A percentile compares a stretch with the other conserved stretches of the same genome.
Evolutionary conservation across 2,329 filamentous ascomycete species (phyloP).

Genomic region (Monilinia fructigena): DNA sequence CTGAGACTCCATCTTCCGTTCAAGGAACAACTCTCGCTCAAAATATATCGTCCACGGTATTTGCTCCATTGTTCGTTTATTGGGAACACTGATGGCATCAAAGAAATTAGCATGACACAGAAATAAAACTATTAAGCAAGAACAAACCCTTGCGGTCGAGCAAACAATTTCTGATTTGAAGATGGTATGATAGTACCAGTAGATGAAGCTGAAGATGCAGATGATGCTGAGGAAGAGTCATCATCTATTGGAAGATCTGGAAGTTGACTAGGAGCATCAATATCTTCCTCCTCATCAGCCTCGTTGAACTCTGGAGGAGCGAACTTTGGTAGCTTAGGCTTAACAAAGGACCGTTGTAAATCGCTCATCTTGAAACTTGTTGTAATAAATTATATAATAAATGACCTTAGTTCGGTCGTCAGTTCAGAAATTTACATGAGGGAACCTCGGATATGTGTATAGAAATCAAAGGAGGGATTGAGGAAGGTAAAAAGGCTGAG

Average conservation of each 20-base stretch:
- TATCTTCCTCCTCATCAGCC: conserved; percentile 48
- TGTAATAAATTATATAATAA: background rate
- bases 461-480: background rate
- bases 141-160: conserved; percentile 64
- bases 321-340: conserved; percentile 65
- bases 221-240: conserved; percentile 70
- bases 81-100: conserved; percentile 34
- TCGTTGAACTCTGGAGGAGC: conserved; percentile 56
- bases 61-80: conserved; percentile 38
- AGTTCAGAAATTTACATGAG: background rate
- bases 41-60: conserved; percentile 85
- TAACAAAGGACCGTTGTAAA: conserved; percentile 75
- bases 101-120: conserved; percentile 24
- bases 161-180: conserved; percentile 69
- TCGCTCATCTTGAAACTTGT: conserved; percentile 63
- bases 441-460: background rate
- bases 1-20: conserved; percentile 44
- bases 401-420: background rate
- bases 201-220: conserved; percentile 75
- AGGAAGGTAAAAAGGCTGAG: background rate
- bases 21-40: conserved; percentile 78
- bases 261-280: conserved; percentile 41
- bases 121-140: conserved; percentile 22
- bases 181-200: conserved; percentile 88
- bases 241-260: conserved; percentile 51